Conservation (phyloP, 2,329 filamentous ascomycete genomes). For the Nakataea oryzae region DNA sequence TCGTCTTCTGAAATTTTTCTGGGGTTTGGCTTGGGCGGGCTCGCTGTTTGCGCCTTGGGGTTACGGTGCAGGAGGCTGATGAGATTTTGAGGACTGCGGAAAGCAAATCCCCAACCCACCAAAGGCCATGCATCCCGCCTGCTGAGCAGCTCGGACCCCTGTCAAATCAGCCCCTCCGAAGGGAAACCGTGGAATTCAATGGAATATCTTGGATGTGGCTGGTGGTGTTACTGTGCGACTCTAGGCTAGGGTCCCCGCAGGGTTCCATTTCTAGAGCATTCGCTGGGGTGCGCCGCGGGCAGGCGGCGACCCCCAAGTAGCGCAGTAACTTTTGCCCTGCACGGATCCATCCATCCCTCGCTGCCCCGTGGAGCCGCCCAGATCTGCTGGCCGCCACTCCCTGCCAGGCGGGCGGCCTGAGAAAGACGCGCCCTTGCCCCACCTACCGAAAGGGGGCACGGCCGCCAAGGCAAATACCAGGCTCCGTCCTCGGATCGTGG, state of each 20-base stretch:
- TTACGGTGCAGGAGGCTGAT: constrained; percentile 2
- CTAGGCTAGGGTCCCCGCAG: neutral
- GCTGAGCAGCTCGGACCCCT: neutral
- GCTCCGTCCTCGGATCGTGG: neutral
- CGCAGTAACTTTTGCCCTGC: too few relatives aligned
- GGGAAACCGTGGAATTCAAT: constrained; percentile 2
- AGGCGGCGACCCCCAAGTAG: too few relatives aligned
- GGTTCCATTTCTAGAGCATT: neutral
- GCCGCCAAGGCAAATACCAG: neutral
- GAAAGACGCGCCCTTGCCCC: neutral
- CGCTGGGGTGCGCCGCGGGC: neutral
- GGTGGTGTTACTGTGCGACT: neutral
- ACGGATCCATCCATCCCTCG: neutral
- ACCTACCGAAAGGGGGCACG: neutral
- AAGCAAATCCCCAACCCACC: neutral
- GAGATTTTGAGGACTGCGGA: constrained; percentile 1
- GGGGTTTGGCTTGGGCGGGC: neutral
- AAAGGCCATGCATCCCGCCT: neutral
- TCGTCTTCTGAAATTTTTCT: neutral
- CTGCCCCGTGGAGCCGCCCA: neutral
- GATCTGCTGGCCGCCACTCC: neutral
- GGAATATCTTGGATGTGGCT: constrained; percentile 4
- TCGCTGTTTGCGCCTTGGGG: neutral
- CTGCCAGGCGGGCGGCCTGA: neutral
- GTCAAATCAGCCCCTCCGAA: constrained; percentile 4